These are phyloP conservation scores for Aspergillus sp. DNA, from an alignment of 2,329 filamentous ascomycete genomes.

Conservation along the genomic window DNA sequence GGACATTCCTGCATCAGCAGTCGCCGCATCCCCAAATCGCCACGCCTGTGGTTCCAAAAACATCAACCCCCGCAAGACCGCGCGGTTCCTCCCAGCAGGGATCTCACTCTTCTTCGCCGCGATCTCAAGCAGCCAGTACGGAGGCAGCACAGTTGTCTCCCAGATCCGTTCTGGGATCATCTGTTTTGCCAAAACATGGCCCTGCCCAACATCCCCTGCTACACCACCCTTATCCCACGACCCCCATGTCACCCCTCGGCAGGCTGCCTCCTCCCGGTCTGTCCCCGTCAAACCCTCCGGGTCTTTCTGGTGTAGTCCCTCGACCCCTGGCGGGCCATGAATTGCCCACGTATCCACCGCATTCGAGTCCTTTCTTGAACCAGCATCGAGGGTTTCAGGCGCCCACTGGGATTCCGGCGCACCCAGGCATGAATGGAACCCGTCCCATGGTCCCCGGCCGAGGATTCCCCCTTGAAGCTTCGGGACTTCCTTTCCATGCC, in stretches of 20 bases:
- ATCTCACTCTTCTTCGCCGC: conserved; percentile 69
- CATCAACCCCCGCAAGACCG: conserved; percentile 75
- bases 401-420: conserved; percentile 57
- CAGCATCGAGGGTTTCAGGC: conserved; percentile 60
- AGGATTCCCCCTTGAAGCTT: conserved; percentile 56
- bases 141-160: conserved; percentile 70
- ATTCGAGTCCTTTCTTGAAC: conserved; percentile 55
- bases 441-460: conserved; percentile 63
- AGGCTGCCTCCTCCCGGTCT: conserved; percentile 60
- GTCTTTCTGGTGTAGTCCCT: conserved; percentile 58
- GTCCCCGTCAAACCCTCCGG: conserved; percentile 58
- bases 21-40: conserved; percentile 81
- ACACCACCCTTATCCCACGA: conserved; percentile 63
- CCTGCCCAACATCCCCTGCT: conserved; percentile 55
- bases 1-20: conserved; percentile 56
- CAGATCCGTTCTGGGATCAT: conserved; percentile 64
- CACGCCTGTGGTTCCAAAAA: conserved; percentile 81
- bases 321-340: conserved; percentile 56
- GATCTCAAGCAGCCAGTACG: conserved; percentile 48
- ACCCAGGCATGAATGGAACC: conserved; percentile 65
- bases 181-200: conserved; percentile 66
- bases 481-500: conserved; percentile 46
- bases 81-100: conserved; percentile 81
- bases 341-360: conserved; percentile 60
- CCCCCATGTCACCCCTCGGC: conserved; percentile 68